A percentile compares a stretch with the other conserved stretches of the same genome.
Conservation (phyloP, 208 protist genomes). For the Leishmania mexicana region DNA sequence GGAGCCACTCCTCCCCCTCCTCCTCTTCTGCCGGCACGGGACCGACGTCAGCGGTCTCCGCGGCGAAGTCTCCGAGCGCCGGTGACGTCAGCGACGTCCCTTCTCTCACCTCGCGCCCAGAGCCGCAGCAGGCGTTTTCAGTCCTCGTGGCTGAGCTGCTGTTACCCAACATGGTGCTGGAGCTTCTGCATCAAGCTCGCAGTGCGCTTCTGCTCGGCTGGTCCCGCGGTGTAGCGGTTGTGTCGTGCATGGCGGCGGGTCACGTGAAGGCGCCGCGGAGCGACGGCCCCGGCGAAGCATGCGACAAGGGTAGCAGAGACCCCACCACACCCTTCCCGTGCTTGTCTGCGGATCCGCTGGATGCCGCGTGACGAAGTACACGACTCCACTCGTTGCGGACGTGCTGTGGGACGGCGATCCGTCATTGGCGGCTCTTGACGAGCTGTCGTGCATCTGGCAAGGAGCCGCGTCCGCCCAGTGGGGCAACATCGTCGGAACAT, state of each 20-base stretch:
- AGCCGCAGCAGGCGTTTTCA: slow-evolving; percentile 12
- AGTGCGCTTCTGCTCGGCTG: background rate
- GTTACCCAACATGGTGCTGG: slow-evolving; percentile 24
- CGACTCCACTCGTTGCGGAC: background rate
- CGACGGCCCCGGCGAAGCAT: too few species aligned
- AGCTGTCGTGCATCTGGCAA: slow-evolving; percentile 1
- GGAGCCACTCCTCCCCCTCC: background rate
- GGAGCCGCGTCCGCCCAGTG: background rate
- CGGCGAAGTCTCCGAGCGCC: background rate
- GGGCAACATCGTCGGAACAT: background rate
- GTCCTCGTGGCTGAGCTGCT: slow-evolving; percentile 26
- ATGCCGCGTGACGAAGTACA: background rate
- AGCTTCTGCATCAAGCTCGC: slow-evolving; percentile 4
- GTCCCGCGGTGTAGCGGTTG: background rate
- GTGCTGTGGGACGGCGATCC: background rate
- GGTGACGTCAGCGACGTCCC: background rate
- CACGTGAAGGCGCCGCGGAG: background rate
- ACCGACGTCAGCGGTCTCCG: background rate
- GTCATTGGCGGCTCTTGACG: background rate
- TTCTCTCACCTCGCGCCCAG: background rate
- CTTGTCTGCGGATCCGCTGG: background rate
- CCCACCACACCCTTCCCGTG: background rate
- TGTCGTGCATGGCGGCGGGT: background rate
- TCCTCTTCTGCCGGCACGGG: background rate
- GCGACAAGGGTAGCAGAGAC: background rate